Percentiles rank a stretch among this genome's conserved stretches.
Conservation (phyloP, 495 filamentous ascomycete genomes). For the Neurospora sp. region DNA sequence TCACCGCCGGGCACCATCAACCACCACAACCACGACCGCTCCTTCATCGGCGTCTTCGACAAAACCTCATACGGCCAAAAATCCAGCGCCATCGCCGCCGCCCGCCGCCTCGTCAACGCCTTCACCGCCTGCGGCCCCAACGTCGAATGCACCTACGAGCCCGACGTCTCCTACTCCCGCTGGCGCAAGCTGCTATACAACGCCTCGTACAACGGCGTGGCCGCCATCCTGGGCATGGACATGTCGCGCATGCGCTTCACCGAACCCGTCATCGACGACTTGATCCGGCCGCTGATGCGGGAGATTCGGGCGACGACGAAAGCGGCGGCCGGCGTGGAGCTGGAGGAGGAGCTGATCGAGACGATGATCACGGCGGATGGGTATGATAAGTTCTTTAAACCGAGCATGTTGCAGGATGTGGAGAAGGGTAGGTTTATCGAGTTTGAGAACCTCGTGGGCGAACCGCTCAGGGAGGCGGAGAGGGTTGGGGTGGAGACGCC, state of each 20-base stretch:
- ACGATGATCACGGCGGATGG: constrained; percentile 28
- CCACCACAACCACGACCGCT: constrained; percentile 31
- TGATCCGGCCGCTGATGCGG: constrained; percentile 15
- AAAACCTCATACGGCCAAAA: constrained; percentile 2
- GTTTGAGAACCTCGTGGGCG: constrained; percentile 43
- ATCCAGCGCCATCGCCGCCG: constrained; percentile 12
- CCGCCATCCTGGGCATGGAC: constrained; percentile 41
- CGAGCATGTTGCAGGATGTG: constrained; percentile 39
- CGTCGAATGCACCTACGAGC: constrained; percentile 14
- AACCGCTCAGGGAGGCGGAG: constrained; percentile 40
- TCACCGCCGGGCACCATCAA: constrained; percentile 31
- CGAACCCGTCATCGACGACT: constrained; percentile 10
- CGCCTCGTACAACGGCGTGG: constrained; percentile 36
- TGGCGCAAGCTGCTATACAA: constrained; percentile 48
- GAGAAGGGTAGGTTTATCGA: constrained; percentile 44
- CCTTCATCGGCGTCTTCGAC: constrained; percentile 37
- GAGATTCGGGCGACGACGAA: constrained; percentile 13
- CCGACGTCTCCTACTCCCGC: constrained; percentile 28
- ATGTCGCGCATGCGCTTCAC: constrained; percentile 21
- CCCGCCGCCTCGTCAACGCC: constrained; percentile 29
- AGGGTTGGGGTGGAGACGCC: constrained; percentile 33
- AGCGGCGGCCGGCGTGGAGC: constrained; percentile 18
- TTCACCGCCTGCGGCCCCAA: constrained; percentile 27
- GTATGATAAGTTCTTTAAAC: constrained; percentile 28
- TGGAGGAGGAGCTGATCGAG: constrained; percentile 26